A percentile compares a stretch with the other conserved stretches of the same genome.
Conservation (phyloP, 176 grass and related monocot genomes). For the Aegilops longissima region DNA sequence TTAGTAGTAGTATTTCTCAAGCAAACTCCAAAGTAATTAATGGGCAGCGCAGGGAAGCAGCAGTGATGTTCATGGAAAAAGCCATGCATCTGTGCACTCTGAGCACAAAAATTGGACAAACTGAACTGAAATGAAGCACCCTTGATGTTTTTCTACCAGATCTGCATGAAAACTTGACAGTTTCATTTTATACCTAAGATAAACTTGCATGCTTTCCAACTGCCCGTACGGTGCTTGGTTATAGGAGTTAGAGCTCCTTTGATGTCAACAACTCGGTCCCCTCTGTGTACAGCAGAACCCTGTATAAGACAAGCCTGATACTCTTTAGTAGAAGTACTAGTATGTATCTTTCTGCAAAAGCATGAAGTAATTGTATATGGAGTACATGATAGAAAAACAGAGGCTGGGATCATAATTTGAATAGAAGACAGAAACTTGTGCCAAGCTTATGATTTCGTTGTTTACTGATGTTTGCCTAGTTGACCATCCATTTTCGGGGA, state of each 20-base stretch:
- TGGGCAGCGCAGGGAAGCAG: too few species aligned
- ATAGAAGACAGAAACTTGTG: not conserved
- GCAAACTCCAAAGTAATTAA: too few species aligned
- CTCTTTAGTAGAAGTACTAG: not conserved
- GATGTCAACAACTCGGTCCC: conserved; percentile 38
- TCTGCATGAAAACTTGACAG: not conserved
- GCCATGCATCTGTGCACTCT: too few species aligned
- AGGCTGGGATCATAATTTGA: not conserved
- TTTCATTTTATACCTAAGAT: conserved; percentile 47
- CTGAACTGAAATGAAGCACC: not conserved
- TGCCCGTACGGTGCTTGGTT: conserved; percentile 35
- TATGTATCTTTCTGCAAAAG: not conserved
- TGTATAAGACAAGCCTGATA: conserved; percentile 11
- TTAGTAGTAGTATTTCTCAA: too few species aligned
- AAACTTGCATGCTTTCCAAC: conserved; percentile 76
- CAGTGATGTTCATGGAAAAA: too few species aligned
- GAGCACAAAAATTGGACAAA: too few species aligned
- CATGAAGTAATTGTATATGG: not conserved
- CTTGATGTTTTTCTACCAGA: not conserved
- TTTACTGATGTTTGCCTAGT: not conserved
- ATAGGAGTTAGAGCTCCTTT: conserved; percentile 14
- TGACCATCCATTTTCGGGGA: not conserved
- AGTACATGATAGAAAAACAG: not conserved
- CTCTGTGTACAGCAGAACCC: conserved; percentile 17
- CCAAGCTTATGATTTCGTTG: not conserved